Evolutionary conservation across 441 rosid genomes (phyloP).

Genomic region (Adansonia madagascariensis): DNA sequence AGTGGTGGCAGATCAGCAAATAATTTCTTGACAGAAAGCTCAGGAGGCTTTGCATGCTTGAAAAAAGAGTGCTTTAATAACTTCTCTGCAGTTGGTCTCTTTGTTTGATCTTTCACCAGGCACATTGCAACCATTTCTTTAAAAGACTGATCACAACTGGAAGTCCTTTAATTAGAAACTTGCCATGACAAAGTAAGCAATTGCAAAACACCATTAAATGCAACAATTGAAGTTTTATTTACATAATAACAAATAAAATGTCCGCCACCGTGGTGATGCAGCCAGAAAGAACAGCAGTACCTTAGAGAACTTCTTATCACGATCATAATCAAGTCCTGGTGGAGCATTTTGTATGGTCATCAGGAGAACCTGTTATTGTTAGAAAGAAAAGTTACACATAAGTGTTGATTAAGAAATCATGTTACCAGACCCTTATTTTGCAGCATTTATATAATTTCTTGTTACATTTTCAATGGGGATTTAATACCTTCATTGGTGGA

Average conservation of each 20-base stretch:
- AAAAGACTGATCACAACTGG: slow-evolving; percentile 98
- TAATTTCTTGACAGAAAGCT: slow-evolving; percentile 74
- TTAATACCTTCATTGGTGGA: slow-evolving; percentile 97
- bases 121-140: slow-evolving; percentile 99
- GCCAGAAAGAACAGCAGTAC: slow-evolving; percentile 79
- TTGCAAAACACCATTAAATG: slow-evolving; percentile 20
- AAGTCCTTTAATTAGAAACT: slow-evolving; percentile 82
- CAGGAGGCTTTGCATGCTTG: slow-evolving; percentile 90
- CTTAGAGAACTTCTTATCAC: slow-evolving; percentile 98
- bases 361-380: slow-evolving; percentile 70
- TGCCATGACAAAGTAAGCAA: slow-evolving; percentile 31
- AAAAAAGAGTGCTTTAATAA: slow-evolving; percentile 88
- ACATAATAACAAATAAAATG: background rate
- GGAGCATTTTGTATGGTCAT: slow-evolving; percentile 99
- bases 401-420: background rate
- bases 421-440: background rate
- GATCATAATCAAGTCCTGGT: slow-evolving; percentile 97
- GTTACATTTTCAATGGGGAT: slow-evolving; percentile 27
- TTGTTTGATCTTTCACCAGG: slow-evolving; percentile 97
- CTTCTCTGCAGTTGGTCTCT: slow-evolving; percentile 98
- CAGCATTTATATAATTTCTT: slow-evolving; percentile 18
- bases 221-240: slow-evolving; percentile 23
- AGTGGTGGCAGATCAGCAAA: slow-evolving; percentile 90
- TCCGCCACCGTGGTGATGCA: slow-evolving; percentile 30
- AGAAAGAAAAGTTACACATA: background rate